Base-by-base conservation (phyloP, 2,329 filamentous ascomycete genomes). In the Coniochaeta hoffmannii region DNA sequence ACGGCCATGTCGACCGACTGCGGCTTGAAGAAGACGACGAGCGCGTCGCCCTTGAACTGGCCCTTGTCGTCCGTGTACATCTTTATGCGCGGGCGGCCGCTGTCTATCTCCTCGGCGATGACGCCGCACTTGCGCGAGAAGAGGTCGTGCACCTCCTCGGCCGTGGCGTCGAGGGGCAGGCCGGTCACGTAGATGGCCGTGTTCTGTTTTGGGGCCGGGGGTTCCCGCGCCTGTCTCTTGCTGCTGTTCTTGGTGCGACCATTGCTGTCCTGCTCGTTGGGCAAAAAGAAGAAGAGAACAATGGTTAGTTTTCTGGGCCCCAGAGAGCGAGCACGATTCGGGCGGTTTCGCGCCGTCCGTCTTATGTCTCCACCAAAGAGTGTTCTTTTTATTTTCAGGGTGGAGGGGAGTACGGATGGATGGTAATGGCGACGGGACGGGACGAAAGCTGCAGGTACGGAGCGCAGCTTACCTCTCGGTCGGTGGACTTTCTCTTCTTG, bases 51-150 rank as follows among this genome's bases (percentile, higher is more conserved):
- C 68, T 97, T 97, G 78, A 96, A 96, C 15, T 84, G 82, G 19
- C 91, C 94, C 1, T 86, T 73, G 1, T 88, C 83, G 67, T 97
- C 86, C 19, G 78, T 83, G 73, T 99, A 99, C 70, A 99, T 83
- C 74, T 96, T 97, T 72, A 99, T 93, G 35, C 94, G 87, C 46
- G 90, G 90, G 49, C 85, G 82, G 56, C 90, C 89, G 64, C 86
- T 91, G 66, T 97, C 92, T 61, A 96, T 92, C 71, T 96, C 89
- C 71, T 97, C 92, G 51, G 93, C 90, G 61, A 99, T 92, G 62
- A 97, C 88, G 58, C 92, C 92, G 65, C 83, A 95, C 69, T 90
- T 93, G 59, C 81, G 76, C 51, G 86, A 90, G 74, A 99, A 99
- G 28, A 89, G 78, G 24, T 90, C 82, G 62, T 88, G 81, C 15